Base-by-base conservation (phyloP, 768 basidiomycete genomes). In the Daedaleopsis sinensis region DNA sequence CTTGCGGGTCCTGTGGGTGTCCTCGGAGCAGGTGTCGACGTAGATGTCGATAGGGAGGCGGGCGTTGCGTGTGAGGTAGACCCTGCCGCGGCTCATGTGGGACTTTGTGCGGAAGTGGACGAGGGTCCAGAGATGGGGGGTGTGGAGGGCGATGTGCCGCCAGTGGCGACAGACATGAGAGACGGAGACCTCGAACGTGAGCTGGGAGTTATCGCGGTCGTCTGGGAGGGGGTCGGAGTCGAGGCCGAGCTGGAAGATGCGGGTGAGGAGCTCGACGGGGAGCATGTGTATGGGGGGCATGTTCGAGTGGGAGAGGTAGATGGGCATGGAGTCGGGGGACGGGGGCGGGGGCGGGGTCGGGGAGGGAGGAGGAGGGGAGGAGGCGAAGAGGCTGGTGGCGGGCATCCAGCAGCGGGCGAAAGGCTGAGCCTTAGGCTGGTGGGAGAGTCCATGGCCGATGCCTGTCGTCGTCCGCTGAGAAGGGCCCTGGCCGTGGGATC, bases 151-250 rank as follows among this genome's bases (percentile, higher is more conserved):
- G 52, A 88, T 75, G 12, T 77, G 70, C 24, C 87, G 79, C 85
- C 87, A 89, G 54, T 79, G 77, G 7, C 67, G 76, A 66, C 82
- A 87, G 39, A 88, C 82, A 68, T 86, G 86, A 15, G 85, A 87
- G 24, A 82, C 82, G 42, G 79, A 58, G 57, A 86, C 73, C 69
- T 85, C 84, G 67, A 85, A 84, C 55, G 78, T 77, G 18, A 79
- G 78, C 0, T 77, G 5, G 77, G 76, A n/a, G 73, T 66, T 19
- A 76, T 73, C 65, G 35, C 82, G 82, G 23, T 70, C 63, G 68
- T 81, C 80, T 1, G 80, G 80, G 51, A 78, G 62, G 21, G 64
- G 73, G 57, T 81, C 77, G 55, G 74, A 76, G 35, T 71, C 72
- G 47, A 80, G 75, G 58, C 84, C 85, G n/a, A 85, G 74, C 58